A percentile compares a stretch with the other conserved stretches of the same genome.
Evolutionary conservation across 768 basidiomycete species (phyloP).

Genomic region (Russula lepida): DNA sequence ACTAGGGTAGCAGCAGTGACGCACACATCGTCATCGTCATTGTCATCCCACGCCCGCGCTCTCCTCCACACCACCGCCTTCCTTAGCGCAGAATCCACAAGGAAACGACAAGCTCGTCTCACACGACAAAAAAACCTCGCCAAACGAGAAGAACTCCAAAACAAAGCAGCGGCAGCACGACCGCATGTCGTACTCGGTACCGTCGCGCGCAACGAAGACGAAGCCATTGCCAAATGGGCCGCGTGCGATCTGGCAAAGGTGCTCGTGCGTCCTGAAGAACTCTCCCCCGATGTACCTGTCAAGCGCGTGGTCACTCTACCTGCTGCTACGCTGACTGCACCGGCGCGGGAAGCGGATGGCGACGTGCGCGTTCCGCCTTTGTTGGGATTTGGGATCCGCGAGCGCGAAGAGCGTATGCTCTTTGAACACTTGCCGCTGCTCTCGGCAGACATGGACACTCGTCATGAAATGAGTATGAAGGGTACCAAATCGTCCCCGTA

Average conservation of each 20-base stretch:
- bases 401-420: constrained; percentile 48
- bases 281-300: neutral
- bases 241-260: constrained; percentile 56
- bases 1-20: constrained; percentile 33
- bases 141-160: constrained; percentile 37
- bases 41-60: constrained; percentile 26
- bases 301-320: neutral
- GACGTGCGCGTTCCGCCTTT: constrained; percentile 42
- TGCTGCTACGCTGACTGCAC: constrained; percentile 13
- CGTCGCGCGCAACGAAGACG: constrained; percentile 51
- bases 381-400: constrained; percentile 59
- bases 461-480: neutral
- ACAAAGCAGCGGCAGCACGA: constrained; percentile 32
- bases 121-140: constrained; percentile 38
- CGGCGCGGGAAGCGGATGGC: constrained; percentile 21
- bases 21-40: constrained; percentile 29
- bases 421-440: constrained; percentile 60
- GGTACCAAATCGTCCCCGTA: no score
- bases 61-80: constrained; percentile 43
- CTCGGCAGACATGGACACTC: constrained; percentile 27
- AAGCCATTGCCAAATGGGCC: constrained; percentile 47
- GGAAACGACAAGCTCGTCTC: constrained; percentile 31
- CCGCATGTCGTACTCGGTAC: constrained; percentile 74
- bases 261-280: constrained; percentile 29
- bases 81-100: constrained; percentile 26